A percentile compares a stretch with the other conserved stretches of the same genome.
phyloP scores from a whole-genome alignment of 345 rosid genomes.

The Zanthoxylum bungeanum region DNA sequence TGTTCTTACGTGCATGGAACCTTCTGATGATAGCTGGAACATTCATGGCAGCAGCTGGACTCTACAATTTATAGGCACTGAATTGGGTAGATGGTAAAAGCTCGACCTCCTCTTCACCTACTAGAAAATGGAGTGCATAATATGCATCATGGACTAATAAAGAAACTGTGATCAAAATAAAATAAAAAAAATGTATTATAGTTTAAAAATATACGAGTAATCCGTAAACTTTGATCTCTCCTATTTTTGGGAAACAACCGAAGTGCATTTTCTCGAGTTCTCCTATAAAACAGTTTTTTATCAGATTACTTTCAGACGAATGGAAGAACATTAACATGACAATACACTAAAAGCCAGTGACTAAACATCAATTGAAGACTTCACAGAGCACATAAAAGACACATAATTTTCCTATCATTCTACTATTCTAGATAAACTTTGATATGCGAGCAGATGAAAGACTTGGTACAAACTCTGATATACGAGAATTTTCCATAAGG shows the following conservation, averaged over 20 bases:
- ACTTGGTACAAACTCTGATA: no score
- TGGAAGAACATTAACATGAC: neutral
- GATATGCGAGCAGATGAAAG: no score
- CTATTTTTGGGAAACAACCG: slow-evolving; percentile 39
- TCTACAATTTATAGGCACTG: slow-evolving; percentile 44
- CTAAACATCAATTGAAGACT: neutral
- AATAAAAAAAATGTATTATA: neutral
- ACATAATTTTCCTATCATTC: no score
- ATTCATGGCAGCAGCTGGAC: no score
- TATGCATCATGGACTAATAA: neutral
- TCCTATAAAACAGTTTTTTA: slow-evolving; percentile 35
- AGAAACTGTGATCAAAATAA: no score
- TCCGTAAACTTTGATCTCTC: slow-evolving; percentile 43
- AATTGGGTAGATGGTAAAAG: slow-evolving; percentile 44
- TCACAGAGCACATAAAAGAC: neutral
- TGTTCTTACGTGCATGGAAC: no score
- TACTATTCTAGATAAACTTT: no score
- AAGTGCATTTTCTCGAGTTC: slow-evolving; percentile 46
- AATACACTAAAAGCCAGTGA: neutral
- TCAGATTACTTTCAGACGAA: neutral
- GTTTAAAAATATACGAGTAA: slow-evolving; percentile 39
- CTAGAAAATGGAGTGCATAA: slow-evolving; percentile 3
- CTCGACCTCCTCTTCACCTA: slow-evolving; percentile 41
- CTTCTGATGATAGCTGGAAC: no score
- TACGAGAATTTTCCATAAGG: no score